Percentiles rank a stretch among this genome's conserved stretches.
phyloP scores from a whole-genome alignment of 345 rosid genomes.

The Eutrema heterophyllum region DNA sequence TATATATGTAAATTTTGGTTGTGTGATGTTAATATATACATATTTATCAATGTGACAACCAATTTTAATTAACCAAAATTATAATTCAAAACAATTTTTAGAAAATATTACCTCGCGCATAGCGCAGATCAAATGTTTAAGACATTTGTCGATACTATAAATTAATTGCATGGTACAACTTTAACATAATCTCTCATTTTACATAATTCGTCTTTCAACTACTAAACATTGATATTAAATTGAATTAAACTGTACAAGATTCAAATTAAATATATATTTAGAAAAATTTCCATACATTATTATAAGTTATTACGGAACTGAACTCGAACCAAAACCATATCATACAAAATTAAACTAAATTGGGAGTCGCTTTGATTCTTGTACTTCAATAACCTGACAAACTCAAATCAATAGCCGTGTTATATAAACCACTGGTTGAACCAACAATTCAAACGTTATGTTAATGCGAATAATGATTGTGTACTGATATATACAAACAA shows the following conservation, averaged over 20 bases:
- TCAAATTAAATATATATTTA: background rate
- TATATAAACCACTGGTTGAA: background rate
- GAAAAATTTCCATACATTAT: background rate
- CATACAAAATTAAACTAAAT: background rate
- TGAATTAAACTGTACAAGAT: background rate
- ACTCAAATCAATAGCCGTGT: background rate
- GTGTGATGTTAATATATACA: too few species aligned
- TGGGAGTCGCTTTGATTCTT: background rate
- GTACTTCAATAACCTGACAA: background rate
- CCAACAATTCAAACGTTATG: background rate
- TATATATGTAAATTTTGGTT: too few species aligned
- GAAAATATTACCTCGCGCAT: too few species aligned
- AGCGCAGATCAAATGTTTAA: too few species aligned
- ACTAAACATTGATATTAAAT: background rate
- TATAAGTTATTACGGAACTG: background rate
- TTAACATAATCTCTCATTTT: background rate
- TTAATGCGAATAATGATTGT: background rate
- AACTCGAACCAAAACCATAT: background rate
- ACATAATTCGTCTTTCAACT: background rate
- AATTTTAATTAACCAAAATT: too few species aligned
- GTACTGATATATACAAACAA: background rate
- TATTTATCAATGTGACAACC: too few species aligned
- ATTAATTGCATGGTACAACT: background rate
- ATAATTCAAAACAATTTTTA: too few species aligned
- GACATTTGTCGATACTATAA: too few species aligned